Base-by-base conservation (phyloP, 2,329 filamentous ascomycete genomes). In the Boeremia lycopersici region DNA sequence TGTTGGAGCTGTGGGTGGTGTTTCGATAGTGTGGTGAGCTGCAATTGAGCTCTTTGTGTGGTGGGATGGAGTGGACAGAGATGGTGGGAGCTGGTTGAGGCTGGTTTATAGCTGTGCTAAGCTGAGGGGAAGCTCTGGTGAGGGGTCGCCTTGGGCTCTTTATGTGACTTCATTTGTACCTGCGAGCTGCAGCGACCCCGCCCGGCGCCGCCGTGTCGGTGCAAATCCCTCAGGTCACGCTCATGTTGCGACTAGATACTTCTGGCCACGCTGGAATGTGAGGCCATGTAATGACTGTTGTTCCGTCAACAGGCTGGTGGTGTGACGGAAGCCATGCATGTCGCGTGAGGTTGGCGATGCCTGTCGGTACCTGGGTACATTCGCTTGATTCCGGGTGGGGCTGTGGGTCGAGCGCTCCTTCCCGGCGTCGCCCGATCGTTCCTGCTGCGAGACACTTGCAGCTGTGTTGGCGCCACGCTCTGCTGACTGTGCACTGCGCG, bases 151-250 rank as follows among this genome's bases (percentile, higher is more conserved):
- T 45, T 56, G 57, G 59, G 61, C 61, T 25, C 51, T 68, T 72
- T 73, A 72, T 68, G 65, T 72, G 69, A 71, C 62, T 63, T 70
- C 70, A 72, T 71, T 66, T 57, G 60, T 62, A 57, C 57, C 57
- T 61, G 60, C 56, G 31, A 35, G 44, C 45, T 62, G 59, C 52
- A 48, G 45, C 48, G 51, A 65, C 65, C 63, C 65, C 63, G 63
- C 65, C 58, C 65, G 61, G 40, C 40, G 60, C 51, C 55, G 53
- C 54, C 34, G 45, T 35, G 41, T 36, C 46, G 48, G 54, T 43
- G 45, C 41, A 58, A 60, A 57, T 53, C 49, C 36, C 62, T 65
- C 66, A 67, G 62, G 62, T 71, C 69, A 73, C 66, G 65, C 65
- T 68, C 64, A 64, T 62, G 63, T 58, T 59, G 59, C 58, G n/a